These are phyloP conservation scores for Orbilia oligospora DNA, from an alignment of 2,329 filamentous ascomycete species.

Conservation along the genomic window DNA sequence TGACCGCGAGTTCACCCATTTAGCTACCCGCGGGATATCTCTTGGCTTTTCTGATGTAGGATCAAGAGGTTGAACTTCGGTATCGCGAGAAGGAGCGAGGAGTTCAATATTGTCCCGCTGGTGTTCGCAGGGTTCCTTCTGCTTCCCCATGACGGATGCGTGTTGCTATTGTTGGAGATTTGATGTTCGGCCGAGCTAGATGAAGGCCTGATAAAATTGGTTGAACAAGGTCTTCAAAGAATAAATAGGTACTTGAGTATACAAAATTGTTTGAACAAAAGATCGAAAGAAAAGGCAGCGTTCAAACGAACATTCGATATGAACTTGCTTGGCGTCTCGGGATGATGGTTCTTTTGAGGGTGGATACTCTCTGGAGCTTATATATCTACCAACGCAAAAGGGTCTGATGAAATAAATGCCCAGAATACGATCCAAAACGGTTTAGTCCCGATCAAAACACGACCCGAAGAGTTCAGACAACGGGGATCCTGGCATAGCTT, in stretches of 20 bases:
- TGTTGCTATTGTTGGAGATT: constrained; percentile 27
- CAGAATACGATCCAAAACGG: constrained; percentile 44
- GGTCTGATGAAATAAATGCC: constrained; percentile 11
- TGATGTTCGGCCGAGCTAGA: constrained; percentile 1
- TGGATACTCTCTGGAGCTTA: constrained; percentile 11
- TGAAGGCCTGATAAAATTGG: too few relatives aligned
- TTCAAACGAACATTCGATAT: too few relatives aligned
- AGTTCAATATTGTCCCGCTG: constrained; percentile 38
- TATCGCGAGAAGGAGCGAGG: background rate
- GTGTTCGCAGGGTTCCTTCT: constrained; percentile 37
- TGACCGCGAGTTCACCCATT: constrained; percentile 54
- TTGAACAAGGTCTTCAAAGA: background rate
- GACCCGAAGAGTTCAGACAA: constrained; percentile 1
- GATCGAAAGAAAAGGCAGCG: background rate
- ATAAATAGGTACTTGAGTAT: background rate
- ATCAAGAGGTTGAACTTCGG: constrained; percentile 5
- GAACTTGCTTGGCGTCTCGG: too few relatives aligned
- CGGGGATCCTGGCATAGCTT: constrained; percentile 13
- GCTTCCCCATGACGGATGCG: constrained; percentile 31
- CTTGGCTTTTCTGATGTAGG: constrained; percentile 5
- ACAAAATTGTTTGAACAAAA: background rate
- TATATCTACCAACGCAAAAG: constrained; percentile 32
- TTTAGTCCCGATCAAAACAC: constrained; percentile 28
- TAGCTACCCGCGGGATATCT: constrained; percentile 38
- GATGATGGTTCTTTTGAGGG: background rate